Evolutionary conservation across 495 filamentous ascomycete genomes (phyloP), one percentile per base, ranked within the genome.

Genomic region (Hypoxylon perforatum): DNA sequence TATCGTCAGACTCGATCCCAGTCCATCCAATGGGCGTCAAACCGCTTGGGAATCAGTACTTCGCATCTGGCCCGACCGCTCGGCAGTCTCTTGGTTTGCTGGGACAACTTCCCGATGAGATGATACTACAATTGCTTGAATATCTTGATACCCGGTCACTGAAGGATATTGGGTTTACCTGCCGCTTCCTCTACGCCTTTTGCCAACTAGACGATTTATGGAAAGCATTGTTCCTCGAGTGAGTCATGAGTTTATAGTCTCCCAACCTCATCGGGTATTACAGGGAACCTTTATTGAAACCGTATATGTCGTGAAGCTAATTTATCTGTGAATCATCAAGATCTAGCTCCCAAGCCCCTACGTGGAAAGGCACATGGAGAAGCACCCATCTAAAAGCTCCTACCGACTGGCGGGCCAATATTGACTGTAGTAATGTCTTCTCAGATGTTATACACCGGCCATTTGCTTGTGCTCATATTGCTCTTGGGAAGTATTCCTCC

Each of bases 391-490:
- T 97, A 19, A 80, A 83, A 30, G 76, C 92, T n/a, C 82, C 88
- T 0, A 53, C 75, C 14, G 81, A 82, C 11, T 63, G 75, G 35
- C 76, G 77, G 33, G 75, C 81, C 18, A 77, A 76, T 49, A 81
- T 96, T 49, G 81, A 87, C 47, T 96, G 94, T 72, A 85, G 84
- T 21, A 86, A 87, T 69, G 84, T 99, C n/a, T 98, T 89, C 77
- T 97, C 95, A 10, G 95, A 99, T 77, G 84, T 89, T 25, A 84
- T 99, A 11, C 91, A 97, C 76, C 91, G 94, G 12, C 95, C 95
- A 0, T 97, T 96, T 75, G 90, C 90, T 68, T 97, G 95, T 79
- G 89, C 93, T 21, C 86, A 97, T 63, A 88, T 91, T 22, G 74
- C 85, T 0, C 72, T 96, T 30, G 65, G 74, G 8, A 87, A 86